These are phyloP conservation scores for Melampsora larici-populina DNA, from an alignment of 1,284 basidiomycete species.

Conservation along the genomic window DNA sequence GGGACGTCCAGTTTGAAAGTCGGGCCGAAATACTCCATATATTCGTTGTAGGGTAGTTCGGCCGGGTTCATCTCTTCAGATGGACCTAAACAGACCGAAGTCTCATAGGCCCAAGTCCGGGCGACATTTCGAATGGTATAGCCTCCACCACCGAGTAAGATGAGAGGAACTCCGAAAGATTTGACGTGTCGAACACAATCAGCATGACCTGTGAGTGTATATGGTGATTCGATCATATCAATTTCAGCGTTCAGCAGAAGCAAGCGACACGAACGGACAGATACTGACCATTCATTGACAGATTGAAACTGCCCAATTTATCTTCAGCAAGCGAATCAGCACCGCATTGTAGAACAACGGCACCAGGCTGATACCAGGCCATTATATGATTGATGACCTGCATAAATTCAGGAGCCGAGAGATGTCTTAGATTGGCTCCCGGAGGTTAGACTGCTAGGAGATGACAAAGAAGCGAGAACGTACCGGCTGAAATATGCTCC, in stretches of 20 bases:
- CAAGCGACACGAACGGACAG: too few relatives aligned
- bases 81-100: conserved; percentile 77
- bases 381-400: conserved; percentile 82
- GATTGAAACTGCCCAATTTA: conserved; percentile 93
- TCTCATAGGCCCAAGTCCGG: conserved; percentile 93
- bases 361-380: conserved; percentile 83
- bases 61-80: conserved; percentile 67
- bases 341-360: conserved; percentile 89
- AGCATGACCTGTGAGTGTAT: conserved; percentile 63
- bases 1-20: conserved; percentile 88
- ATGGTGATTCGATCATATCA: too few relatives aligned
- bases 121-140: conserved; percentile 92
- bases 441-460: not conserved
- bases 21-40: conserved; percentile 87
- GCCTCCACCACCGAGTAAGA: conserved; percentile 90
- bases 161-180: conserved; percentile 77
- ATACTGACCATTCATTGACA: conserved; percentile 76
- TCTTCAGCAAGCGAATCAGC: conserved; percentile 93
- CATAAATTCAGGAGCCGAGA: not conserved
- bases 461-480: conserved; percentile 52
- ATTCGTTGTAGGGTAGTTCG: conserved; percentile 55
- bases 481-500: conserved; percentile 82
- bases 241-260: too few relatives aligned
- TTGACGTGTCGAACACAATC: conserved; percentile 84
- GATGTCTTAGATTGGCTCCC: not conserved